A percentile compares a stretch with the other conserved stretches of the same genome.
These are phyloP conservation scores for Biscogniauxia mediterranea DNA, from an alignment of 2,329 filamentous ascomycete genomes.

Conservation along the genomic window DNA sequence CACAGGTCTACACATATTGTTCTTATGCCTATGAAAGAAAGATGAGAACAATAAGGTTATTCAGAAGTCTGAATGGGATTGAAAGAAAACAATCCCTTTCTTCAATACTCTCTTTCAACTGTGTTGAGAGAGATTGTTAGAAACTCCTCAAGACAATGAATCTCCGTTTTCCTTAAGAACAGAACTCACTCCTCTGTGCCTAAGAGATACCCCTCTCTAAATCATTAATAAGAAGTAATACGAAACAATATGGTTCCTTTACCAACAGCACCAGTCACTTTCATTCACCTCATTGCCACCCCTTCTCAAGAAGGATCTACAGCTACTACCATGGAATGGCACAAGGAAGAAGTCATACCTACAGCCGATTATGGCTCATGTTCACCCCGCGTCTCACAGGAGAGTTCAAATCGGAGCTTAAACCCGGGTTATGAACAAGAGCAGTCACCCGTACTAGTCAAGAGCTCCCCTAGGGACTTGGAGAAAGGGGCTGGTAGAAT, in stretches of 20 bases:
- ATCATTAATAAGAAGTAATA: neutral
- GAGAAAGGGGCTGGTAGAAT: neutral
- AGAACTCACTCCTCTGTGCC: neutral
- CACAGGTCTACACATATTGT: too few species aligned
- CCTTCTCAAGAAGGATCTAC: neutral
- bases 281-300: neutral
- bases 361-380: neutral
- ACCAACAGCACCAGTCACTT: slow-evolving; percentile 1
- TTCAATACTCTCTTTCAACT: neutral
- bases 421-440: neutral
- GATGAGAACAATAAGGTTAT: neutral
- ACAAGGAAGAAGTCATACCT: slow-evolving; percentile 1
- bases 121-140: neutral
- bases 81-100: neutral
- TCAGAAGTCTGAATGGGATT: neutral
- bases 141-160: neutral
- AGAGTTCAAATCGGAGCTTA: neutral
- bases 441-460: neutral
- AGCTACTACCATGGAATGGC: neutral
- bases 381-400: neutral
- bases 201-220: neutral
- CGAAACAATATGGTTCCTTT: slow-evolving; percentile 4
- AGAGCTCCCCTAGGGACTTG: neutral
- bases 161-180: neutral
- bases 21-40: too few species aligned